phyloP scores from a whole-genome alignment of 2,329 filamentous ascomycete species.

The Colletotrichum salicis region DNA sequence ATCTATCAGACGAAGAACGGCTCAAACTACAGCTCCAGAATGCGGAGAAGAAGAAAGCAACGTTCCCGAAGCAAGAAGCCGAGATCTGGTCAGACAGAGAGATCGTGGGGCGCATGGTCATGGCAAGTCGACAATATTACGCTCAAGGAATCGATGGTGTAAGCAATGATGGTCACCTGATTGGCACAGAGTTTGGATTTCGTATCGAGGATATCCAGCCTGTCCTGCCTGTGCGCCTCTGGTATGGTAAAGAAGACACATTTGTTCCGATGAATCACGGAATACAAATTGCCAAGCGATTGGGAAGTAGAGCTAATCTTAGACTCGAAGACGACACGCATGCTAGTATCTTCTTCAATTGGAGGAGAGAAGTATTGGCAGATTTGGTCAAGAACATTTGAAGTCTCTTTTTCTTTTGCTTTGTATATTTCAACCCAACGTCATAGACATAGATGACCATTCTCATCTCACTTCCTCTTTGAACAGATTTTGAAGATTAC shows the following conservation, averaged over 20 bases:
- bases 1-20: conserved; percentile 23
- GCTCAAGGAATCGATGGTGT: conserved; percentile 30
- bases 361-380: conserved; percentile 18
- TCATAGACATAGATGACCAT: too few species aligned
- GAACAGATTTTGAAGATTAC: too few species aligned
- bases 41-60: conserved; percentile 21
- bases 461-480: too few species aligned
- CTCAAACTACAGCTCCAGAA: conserved; percentile 13
- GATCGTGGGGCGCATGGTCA: conserved; percentile 23
- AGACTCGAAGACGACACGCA: conserved; percentile 33
- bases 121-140: conserved; percentile 26
- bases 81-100: conserved; percentile 23
- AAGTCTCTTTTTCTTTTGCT: not conserved
- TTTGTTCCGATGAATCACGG: conserved; percentile 32
- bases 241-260: conserved; percentile 30
- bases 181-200: conserved; percentile 30
- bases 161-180: conserved; percentile 21
- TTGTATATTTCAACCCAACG: too few species aligned
- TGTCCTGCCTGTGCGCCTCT: conserved; percentile 22
- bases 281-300: conserved; percentile 22
- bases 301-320: conserved; percentile 15
- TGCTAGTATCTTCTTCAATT: conserved; percentile 30
- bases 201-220: conserved; percentile 24
- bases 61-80: conserved; percentile 1
- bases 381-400: conserved; percentile 1